A percentile compares a stretch with the other conserved stretches of the same genome.
phyloP scores from a whole-genome alignment of 768 basidiomycete species.

The Sporobolomyces roseus region DNA sequence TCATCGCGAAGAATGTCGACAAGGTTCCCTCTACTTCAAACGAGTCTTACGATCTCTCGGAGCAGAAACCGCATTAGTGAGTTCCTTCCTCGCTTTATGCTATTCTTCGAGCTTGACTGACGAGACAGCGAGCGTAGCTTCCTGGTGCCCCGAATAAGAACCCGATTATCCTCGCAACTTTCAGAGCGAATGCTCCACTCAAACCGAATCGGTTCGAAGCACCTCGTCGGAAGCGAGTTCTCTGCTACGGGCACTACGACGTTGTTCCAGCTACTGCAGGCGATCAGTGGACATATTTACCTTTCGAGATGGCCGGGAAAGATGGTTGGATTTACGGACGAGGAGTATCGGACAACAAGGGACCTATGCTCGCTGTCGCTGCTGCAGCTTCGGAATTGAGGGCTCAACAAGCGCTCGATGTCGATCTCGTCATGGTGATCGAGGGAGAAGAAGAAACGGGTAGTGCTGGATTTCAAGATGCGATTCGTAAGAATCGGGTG shows the following conservation, averaged over 20 bases:
- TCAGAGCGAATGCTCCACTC: constrained; percentile 61
- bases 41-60: constrained; percentile 84
- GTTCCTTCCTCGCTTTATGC: neutral
- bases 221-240: constrained; percentile 61
- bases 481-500: constrained; percentile 52
- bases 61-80: constrained; percentile 69
- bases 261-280: constrained; percentile 72
- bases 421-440: constrained; percentile 83
- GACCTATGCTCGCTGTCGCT: constrained; percentile 85
- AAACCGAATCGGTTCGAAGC: constrained; percentile 29
- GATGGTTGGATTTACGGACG: constrained; percentile 89
- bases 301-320: constrained; percentile 72
- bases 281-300: constrained; percentile 74
- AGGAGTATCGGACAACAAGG: constrained; percentile 89
- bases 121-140: constrained; percentile 54
- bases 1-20: constrained; percentile 75
- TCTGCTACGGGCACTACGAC: constrained; percentile 99
- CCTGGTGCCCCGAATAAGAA: constrained; percentile 71
- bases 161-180: constrained; percentile 85
- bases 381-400: constrained; percentile 82
- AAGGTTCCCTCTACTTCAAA: constrained; percentile 87
- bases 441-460: constrained; percentile 98
- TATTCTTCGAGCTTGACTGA: neutral
- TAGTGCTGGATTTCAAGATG: constrained; percentile 75
- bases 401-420: constrained; percentile 64